phyloP scores from a whole-genome alignment of 192 early-diverging fungal genomes.

The Linnemannia zychae region DNA sequence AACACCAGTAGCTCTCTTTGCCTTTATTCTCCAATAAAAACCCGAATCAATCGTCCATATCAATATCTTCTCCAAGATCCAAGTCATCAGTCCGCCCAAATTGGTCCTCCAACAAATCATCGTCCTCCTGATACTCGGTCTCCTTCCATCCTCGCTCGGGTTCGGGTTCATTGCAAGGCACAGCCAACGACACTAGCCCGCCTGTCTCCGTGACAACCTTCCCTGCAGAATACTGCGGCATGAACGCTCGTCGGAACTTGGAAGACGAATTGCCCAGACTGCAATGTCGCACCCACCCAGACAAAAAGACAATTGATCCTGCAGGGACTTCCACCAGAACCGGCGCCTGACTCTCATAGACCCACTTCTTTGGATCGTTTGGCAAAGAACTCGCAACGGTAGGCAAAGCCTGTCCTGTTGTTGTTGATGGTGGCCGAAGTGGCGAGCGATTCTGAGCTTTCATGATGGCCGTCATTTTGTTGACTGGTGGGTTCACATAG shows the following conservation, averaged over 20 bases:
- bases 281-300: constrained; percentile 50
- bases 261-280: constrained; percentile 40
- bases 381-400: not conserved
- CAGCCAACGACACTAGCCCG: constrained; percentile 32
- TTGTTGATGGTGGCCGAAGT: not conserved
- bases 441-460: not conserved
- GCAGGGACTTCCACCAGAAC: constrained; percentile 39
- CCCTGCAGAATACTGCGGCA: constrained; percentile 48
- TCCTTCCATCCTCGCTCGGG: not conserved
- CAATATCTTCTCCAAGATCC: not conserved
- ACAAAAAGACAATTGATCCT: constrained; percentile 43
- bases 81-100: not conserved
- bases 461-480: not conserved
- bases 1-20: not conserved
- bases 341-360: constrained; percentile 15
- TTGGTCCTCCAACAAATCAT: not conserved
- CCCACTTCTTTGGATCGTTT: not conserved
- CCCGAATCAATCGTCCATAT: not conserved
- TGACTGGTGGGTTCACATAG: not conserved
- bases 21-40: not conserved
- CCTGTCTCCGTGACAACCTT: constrained; percentile 30
- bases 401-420: not conserved
- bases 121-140: not conserved
- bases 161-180: constrained; percentile 19
- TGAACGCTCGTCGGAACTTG: constrained; percentile 42